These are phyloP conservation scores for Pythium dissimile DNA, from an alignment of 352 stramenopile species.

Conservation along the genomic window DNA sequence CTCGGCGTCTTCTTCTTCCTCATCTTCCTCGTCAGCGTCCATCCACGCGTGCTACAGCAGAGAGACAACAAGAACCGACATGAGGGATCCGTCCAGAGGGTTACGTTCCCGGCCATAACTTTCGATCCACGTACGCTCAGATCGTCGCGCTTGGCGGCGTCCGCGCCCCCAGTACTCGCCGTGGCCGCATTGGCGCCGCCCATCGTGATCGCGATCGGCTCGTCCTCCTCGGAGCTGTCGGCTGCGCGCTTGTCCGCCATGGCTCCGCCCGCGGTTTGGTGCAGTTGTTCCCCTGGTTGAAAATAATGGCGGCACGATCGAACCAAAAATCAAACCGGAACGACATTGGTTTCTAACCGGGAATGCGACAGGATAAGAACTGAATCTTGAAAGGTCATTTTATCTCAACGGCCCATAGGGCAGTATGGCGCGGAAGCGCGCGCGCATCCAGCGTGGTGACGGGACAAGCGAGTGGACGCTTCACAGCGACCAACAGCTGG, in stretches of 20 bases:
- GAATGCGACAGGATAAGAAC: conserved; percentile 8
- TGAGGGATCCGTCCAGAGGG: neutral
- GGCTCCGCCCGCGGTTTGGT: neutral
- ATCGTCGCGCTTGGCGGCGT: conserved; percentile 26
- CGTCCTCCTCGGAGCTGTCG: conserved; percentile 85
- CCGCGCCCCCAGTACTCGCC: neutral
- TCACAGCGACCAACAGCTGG: conserved; percentile 14
- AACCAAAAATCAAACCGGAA: neutral
- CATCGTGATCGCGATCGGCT: conserved; percentile 50
- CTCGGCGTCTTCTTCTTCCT: conserved; percentile 82
- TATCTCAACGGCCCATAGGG: neutral
- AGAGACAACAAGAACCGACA: neutral
- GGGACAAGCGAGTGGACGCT: conserved; percentile 9
- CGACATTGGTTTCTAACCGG: neutral
- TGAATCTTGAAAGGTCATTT: conserved; percentile 19
- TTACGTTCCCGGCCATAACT: neutral
- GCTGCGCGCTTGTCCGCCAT: conserved; percentile 30
- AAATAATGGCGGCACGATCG: conserved; percentile 13
- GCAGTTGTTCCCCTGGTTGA: conserved; percentile 15
- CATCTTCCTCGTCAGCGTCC: conserved; percentile 67
- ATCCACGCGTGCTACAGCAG: conserved; percentile 63
- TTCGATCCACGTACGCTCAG: conserved; percentile 28
- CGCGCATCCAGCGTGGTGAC: neutral
- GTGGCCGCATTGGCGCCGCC: conserved; percentile 2
- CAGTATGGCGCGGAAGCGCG: conserved; percentile 10